Conservation (phyloP, 306 rosid species). For the Lagenaria siceraria region DNA sequence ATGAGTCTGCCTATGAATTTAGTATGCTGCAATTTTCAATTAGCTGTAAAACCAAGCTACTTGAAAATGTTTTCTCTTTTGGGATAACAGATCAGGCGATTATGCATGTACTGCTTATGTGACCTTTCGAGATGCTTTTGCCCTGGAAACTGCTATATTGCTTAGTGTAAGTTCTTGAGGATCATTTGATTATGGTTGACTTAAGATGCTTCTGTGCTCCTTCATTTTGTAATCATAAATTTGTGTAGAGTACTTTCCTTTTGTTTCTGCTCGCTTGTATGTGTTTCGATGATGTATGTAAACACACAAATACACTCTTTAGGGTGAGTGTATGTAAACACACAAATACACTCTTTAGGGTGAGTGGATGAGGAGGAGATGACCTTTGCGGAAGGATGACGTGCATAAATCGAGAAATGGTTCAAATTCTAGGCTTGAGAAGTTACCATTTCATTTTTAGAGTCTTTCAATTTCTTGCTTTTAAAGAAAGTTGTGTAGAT, state of each 20-base stretch:
- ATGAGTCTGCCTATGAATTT: background rate
- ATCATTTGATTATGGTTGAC: background rate
- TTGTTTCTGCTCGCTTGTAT: background rate
- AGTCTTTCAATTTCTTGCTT: background rate
- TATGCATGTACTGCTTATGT: slow-evolving; percentile 60
- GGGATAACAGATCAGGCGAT: slow-evolving; percentile 44
- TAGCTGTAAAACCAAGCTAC: background rate
- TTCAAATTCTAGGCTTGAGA: background rate
- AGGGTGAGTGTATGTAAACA: background rate
- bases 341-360: background rate
- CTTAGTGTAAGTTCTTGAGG: slow-evolving; percentile 49
- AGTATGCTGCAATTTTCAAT: background rate
- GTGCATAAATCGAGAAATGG: background rate
- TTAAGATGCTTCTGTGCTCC: background rate
- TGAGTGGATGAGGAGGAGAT: background rate
- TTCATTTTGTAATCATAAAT: background rate
- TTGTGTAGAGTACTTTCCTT: background rate
- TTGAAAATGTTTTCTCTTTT: background rate
- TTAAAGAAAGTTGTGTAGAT: background rate
- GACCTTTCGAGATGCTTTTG: slow-evolving; percentile 77
- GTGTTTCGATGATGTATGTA: background rate
- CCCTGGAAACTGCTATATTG: slow-evolving; percentile 76
- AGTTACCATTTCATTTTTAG: background rate
- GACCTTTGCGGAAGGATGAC: too few relatives aligned
- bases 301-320: background rate